These are phyloP conservation scores for Chytriomyces confervae DNA, from an alignment of 192 early-diverging fungal species.

Conservation along the genomic window DNA sequence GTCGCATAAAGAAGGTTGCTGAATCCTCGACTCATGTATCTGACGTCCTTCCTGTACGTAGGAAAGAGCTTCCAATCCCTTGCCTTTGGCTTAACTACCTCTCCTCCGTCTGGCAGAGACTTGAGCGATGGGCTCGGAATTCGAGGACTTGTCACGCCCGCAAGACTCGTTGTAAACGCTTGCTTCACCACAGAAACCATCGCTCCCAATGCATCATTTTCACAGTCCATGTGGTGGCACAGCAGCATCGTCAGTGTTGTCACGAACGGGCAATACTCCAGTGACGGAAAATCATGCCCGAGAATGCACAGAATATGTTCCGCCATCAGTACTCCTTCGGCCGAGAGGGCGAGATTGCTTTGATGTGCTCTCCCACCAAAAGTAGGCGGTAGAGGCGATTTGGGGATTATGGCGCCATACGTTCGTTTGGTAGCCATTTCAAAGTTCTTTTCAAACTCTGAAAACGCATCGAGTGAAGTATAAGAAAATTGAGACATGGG, in stretches of 20 bases:
- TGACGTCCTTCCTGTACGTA: constrained; percentile 53
- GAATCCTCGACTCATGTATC: constrained; percentile 47
- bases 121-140: background rate
- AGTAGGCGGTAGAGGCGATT: constrained; percentile 44
- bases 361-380: constrained; percentile 49
- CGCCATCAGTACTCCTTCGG: constrained; percentile 24
- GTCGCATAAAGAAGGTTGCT: constrained; percentile 44
- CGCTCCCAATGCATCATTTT: constrained; percentile 47
- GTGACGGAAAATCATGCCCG: constrained; percentile 50
- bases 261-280: constrained; percentile 55
- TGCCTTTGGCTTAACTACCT: constrained; percentile 5
- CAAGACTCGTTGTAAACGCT: constrained; percentile 24
- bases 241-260: constrained; percentile 42
- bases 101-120: background rate
- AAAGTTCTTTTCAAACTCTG: constrained; percentile 55
- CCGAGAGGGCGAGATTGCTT: constrained; percentile 30
- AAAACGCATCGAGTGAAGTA: background rate
- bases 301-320: constrained; percentile 53
- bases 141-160: too few relatives aligned
- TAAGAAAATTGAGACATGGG: background rate
- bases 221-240: constrained; percentile 45
- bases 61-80: constrained; percentile 50
- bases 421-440: constrained; percentile 42
- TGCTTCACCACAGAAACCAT: constrained; percentile 46
- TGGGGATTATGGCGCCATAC: constrained; percentile 44